A percentile compares a stretch with the other conserved stretches of the same genome.
phyloP scores from a whole-genome alignment of 164 flowering plant genomes.

The Santalum album region DNA sequence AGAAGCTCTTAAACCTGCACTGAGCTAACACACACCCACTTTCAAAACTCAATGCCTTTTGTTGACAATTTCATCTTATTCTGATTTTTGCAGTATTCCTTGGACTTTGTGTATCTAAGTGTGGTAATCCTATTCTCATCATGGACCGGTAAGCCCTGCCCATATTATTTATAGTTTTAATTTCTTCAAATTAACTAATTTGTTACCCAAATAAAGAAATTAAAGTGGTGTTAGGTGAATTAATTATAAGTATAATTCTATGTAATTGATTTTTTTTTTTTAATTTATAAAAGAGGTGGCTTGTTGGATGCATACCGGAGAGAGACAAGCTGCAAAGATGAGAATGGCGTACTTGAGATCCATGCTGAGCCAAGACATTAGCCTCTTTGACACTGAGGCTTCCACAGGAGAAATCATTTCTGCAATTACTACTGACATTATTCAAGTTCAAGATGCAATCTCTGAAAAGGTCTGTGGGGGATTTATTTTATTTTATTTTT shows the following conservation, averaged over 20 bases:
- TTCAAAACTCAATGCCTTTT: too few species aligned
- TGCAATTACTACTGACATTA: constrained; percentile 80
- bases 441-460: constrained; percentile 95
- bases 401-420: constrained; percentile 87
- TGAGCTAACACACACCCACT: too few species aligned
- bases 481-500: too few species aligned
- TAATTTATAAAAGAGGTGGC: constrained; percentile 76
- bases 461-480: constrained; percentile 75
- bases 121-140: constrained; percentile 76
- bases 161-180: too few species aligned
- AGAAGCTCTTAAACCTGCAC: too few species aligned
- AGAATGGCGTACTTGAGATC: constrained; percentile 79
- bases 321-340: constrained; percentile 95
- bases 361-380: constrained; percentile 89
- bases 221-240: too few species aligned
- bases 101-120: constrained; percentile 92
- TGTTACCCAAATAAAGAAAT: too few species aligned
- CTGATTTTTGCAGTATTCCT: constrained; percentile 81
- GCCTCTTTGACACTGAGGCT: constrained; percentile 86
- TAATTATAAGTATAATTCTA: too few species aligned
- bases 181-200: too few species aligned
- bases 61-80: too few species aligned
- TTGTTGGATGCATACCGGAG: constrained; percentile 98
- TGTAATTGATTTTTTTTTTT: too few species aligned
- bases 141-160: constrained; percentile 58